phyloP scores from a whole-genome alignment of 306 rosid genomes.

The Inga laurina region DNA sequence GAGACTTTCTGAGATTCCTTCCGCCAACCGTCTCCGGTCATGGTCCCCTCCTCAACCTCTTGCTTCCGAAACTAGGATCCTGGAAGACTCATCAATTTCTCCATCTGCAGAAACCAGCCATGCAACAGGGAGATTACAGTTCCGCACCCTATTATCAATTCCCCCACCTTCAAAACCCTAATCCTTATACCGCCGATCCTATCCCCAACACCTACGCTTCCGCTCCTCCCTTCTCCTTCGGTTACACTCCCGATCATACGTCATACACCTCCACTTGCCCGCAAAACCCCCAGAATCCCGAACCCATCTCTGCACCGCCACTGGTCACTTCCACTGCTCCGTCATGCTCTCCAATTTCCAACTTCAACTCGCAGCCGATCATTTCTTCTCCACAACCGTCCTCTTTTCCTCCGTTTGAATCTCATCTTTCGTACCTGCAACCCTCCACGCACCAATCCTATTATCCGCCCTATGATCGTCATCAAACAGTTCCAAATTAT shows the following conservation, averaged over 20 bases:
- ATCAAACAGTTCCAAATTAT: slow-evolving; percentile 50
- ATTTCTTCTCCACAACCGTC: slow-evolving; percentile 52
- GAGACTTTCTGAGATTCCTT: background rate
- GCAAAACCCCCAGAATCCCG: slow-evolving; percentile 52
- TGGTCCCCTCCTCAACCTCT: background rate
- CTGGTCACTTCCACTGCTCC: slow-evolving; percentile 56
- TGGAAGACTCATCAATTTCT: background rate
- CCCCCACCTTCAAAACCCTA: slow-evolving; percentile 43
- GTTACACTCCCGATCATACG: slow-evolving; percentile 26
- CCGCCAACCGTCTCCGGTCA: background rate
- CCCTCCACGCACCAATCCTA: slow-evolving; percentile 46
- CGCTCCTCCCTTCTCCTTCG: slow-evolving; percentile 64
- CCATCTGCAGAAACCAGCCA: background rate
- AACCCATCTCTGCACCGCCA: slow-evolving; percentile 33
- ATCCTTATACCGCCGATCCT: slow-evolving; percentile 39
- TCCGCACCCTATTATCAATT: slow-evolving; percentile 54
- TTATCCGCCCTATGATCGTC: slow-evolving; percentile 58
- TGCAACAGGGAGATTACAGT: slow-evolving; percentile 70
- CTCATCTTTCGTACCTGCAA: slow-evolving; percentile 50
- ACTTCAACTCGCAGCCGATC: slow-evolving; percentile 40
- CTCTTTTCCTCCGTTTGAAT: slow-evolving; percentile 60
- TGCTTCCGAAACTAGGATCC: background rate
- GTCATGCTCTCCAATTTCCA: slow-evolving; percentile 37
- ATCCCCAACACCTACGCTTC: slow-evolving; percentile 56
- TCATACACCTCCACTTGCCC: slow-evolving; percentile 41